phyloP scores from a whole-genome alignment of 164 flowering plant species.

The Tinospora cordifolia region DNA sequence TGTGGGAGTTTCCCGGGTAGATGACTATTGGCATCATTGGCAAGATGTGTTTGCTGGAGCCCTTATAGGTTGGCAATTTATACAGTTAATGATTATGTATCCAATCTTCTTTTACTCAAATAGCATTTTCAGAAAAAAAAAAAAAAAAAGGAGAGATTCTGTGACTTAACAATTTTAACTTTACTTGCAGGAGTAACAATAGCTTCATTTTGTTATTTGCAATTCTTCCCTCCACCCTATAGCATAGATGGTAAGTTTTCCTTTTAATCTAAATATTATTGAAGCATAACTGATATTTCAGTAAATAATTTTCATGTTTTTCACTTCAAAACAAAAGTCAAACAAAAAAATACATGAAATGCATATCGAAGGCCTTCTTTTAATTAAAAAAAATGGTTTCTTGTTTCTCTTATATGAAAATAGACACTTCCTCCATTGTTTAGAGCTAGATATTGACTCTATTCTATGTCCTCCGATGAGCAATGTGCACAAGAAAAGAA shows the following conservation, averaged over 20 bases:
- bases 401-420: too few species aligned
- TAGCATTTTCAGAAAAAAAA: background rate
- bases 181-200: conserved; percentile 43
- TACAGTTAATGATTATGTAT: background rate
- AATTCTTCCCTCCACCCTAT: conserved; percentile 83
- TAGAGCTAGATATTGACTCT: too few species aligned
- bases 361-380: too few species aligned
- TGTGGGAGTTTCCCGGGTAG: conserved; percentile 66
- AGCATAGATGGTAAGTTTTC: conserved; percentile 37
- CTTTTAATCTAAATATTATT: background rate
- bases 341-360: too few species aligned
- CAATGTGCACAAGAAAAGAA: too few species aligned
- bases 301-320: background rate
- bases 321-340: background rate
- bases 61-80: conserved; percentile 39
- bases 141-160: too few species aligned
- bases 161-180: background rate
- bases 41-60: conserved; percentile 46
- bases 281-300: background rate
- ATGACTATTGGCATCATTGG: conserved; percentile 67
- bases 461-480: too few species aligned
- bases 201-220: conserved; percentile 70
- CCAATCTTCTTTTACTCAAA: background rate
- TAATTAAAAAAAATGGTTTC: too few species aligned
- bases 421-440: too few species aligned